These are phyloP conservation scores for Pleurotus platypus DNA, from an alignment of 768 basidiomycete species.

Conservation along the genomic window DNA sequence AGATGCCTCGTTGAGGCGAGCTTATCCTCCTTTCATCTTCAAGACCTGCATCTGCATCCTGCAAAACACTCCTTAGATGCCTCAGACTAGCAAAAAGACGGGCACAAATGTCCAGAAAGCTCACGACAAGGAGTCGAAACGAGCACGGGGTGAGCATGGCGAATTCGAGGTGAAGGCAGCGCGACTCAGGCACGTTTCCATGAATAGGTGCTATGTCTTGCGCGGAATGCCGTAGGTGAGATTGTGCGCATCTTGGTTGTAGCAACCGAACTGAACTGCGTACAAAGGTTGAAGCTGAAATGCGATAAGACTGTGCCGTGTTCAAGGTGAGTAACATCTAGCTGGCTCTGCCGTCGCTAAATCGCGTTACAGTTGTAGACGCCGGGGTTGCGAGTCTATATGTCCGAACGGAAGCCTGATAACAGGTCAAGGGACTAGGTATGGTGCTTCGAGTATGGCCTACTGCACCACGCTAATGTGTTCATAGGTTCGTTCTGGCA, in stretches of 20 bases:
- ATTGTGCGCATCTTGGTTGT: too few relatives aligned
- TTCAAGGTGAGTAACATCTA: slow-evolving; percentile 33
- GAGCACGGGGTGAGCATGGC: slow-evolving; percentile 44
- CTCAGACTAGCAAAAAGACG: slow-evolving; percentile 47
- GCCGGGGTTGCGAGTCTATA: slow-evolving; percentile 72
- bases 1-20: not conserved
- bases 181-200: not conserved
- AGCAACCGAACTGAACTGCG: too few relatives aligned
- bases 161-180: too few relatives aligned
- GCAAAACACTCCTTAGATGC: slow-evolving; percentile 29
- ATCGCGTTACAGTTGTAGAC: slow-evolving; percentile 45
- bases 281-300: slow-evolving; percentile 57
- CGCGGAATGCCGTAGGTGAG: slow-evolving; percentile 62
- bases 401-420: slow-evolving; percentile 77
- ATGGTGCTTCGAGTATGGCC: slow-evolving; percentile 1
- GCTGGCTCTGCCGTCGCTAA: slow-evolving; percentile 6
- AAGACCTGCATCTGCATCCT: not conserved
- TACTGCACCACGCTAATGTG: not conserved
- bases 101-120: slow-evolving; percentile 37
- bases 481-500: slow-evolving; percentile 60
- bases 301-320: slow-evolving; percentile 72
- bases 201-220: slow-evolving; percentile 47
- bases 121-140: slow-evolving; percentile 65
- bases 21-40: not conserved
- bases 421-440: slow-evolving; percentile 79